phyloP scores from a whole-genome alignment of 2,329 filamentous ascomycete species.

The Talaromyces sp. region DNA sequence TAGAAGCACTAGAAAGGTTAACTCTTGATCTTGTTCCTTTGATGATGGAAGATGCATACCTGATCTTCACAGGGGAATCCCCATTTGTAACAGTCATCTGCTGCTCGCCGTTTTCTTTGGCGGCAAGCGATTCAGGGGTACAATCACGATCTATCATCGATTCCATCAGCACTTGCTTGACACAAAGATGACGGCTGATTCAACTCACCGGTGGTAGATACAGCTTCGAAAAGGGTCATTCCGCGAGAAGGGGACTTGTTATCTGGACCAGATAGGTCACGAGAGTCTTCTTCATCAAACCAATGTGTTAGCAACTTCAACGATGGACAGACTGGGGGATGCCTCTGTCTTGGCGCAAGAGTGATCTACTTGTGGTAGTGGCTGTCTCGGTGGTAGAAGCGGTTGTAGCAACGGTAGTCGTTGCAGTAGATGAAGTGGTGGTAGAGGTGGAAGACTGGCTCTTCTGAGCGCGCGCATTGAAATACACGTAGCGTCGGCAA shows the following conservation, averaged over 20 bases:
- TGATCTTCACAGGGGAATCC: not conserved
- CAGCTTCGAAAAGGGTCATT: not conserved
- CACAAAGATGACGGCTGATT: not conserved
- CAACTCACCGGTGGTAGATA: not conserved
- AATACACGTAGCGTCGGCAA: not conserved
- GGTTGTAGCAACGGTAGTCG: not conserved
- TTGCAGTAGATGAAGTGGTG: not conserved
- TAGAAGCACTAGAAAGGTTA: not conserved
- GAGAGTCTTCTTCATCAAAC: not conserved
- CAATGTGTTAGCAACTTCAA: not conserved
- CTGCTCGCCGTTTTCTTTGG: not conserved
- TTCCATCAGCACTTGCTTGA: not conserved
- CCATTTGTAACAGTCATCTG: not conserved
- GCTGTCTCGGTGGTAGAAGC: not conserved
- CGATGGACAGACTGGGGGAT: not conserved
- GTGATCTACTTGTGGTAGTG: slow-evolving; percentile 6
- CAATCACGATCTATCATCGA: not conserved
- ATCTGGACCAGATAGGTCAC: not conserved
- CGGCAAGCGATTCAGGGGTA: not conserved
- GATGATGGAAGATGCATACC: not conserved
- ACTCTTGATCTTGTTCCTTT: not conserved
- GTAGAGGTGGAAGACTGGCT: not conserved
- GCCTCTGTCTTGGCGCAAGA: not conserved
- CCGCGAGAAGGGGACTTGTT: not conserved
- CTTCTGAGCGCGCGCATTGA: not conserved